phyloP scores from a whole-genome alignment of 2,329 filamentous ascomycete genomes.

The Neurospora sp. region DNA sequence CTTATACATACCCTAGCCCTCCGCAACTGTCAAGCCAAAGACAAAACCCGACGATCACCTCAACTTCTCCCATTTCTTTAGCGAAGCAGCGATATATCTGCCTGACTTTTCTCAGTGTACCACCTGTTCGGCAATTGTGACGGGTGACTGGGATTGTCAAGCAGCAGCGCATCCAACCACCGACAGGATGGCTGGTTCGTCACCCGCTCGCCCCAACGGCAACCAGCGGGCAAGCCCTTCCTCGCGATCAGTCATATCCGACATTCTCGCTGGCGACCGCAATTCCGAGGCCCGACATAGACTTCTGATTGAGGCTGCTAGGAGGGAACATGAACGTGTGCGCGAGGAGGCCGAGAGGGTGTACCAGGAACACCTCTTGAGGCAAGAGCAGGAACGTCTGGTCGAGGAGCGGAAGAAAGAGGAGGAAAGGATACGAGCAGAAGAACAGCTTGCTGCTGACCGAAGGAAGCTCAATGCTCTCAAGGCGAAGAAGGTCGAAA shows the following conservation, averaged over 20 bases:
- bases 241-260: slow-evolving; percentile 14
- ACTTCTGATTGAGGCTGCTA: slow-evolving; percentile 20
- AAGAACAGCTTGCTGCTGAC: slow-evolving; percentile 18
- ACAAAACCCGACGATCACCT: background rate
- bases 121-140: background rate
- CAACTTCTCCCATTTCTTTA: background rate
- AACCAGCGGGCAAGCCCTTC: slow-evolving; percentile 14
- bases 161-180: background rate
- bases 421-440: slow-evolving; percentile 20
- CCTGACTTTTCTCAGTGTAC: background rate
- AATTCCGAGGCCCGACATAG: slow-evolving; percentile 24
- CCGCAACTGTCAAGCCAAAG: background rate
- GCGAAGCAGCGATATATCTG: background rate
- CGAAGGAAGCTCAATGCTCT: slow-evolving; percentile 21
- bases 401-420: slow-evolving; percentile 21
- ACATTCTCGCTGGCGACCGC: slow-evolving; percentile 20
- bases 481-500: slow-evolving; percentile 21
- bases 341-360: slow-evolving; percentile 21
- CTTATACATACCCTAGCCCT: background rate
- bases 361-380: slow-evolving; percentile 16
- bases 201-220: slow-evolving; percentile 18
- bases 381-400: slow-evolving; percentile 14
- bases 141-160: background rate
- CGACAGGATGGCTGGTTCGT: slow-evolving; percentile 20
- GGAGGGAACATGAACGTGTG: slow-evolving; percentile 20